Evolutionary conservation across 73 alveolate genomes (phyloP), one percentile per base, ranked within the genome.

Genomic region (Blepharisma japonicum): DNA sequence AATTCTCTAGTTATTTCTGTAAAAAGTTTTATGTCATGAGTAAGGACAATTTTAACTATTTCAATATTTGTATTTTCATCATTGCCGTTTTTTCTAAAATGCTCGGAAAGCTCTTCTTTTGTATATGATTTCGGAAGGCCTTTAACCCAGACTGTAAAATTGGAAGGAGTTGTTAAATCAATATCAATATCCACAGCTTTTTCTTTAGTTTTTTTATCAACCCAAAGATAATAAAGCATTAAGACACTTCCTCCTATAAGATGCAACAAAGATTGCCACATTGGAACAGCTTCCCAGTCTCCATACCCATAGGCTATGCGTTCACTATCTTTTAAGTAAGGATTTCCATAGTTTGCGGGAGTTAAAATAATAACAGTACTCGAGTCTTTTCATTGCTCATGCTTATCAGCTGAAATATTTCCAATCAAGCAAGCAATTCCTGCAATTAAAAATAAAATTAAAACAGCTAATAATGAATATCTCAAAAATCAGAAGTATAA

Each of bases 401-500:
- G 23, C 4, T 61, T 61, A 2, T 25, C 74, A 14, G 14, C 47
- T 18, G 5, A 0, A 9, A 39, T 14, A 61, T 61, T 61, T 20
- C 47, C 74, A 61, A 61, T 61, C 14, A 61, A 14, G 23, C 74
- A 61, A 5, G 74, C 47, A 20, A 61, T 61, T 14, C 50, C 39
- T 18, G 23, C 47, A 61, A 61, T 25, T 14, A 5, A 20, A 25
- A 61, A 8, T 9, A n/a, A n/a, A 20, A 61, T 11, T 1, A 61
- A 8, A n/a, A 61, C 11, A 20, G 23, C 23, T 9, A 0, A 0
- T n/a, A n/a, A 14, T 1, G 23, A 8, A 25, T 14, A 14, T 39
- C 23, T 61, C 14, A 25, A 20, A 61, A 18, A 61, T 8, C 14
- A 11, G 23, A 61, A 61, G 23, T 20, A 61, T 9, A 61, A 5